Base-by-base conservation (phyloP, 345 rosid species). In the Stellera chamaejasme region DNA sequence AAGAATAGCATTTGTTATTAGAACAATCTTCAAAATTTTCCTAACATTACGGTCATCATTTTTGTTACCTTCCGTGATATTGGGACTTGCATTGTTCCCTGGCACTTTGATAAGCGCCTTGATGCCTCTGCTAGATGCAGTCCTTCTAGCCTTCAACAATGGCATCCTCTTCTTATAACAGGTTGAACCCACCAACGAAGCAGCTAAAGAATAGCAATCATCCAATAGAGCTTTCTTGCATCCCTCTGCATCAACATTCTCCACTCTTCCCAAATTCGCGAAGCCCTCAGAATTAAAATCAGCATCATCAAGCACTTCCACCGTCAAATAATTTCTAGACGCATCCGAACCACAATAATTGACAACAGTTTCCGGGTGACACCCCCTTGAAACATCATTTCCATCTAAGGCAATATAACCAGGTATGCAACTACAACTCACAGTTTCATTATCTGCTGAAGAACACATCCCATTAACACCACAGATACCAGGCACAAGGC, bases 21-120 rank as follows among this genome's bases (percentile, higher is more conserved):
- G 53, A 16, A 60, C 50, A 43, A 60, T 53, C 64, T 51, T 39
- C 3, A 67, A 54, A 23, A 48, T 42, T 14, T 8, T 10, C 44
- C 55, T 13, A 60, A 26, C 14, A 10, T 64, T 3, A 6, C 49
- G 56, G 48, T 36, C 15, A 10, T 56, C 52, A 10, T 27, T 67
- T 27, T 36, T 67, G 12, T 28, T n/a, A 43, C 16, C 55, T 27
- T 2, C 36, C 12, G 1, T 36, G 44, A 14, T 52, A 3, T 5
- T 58, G 23, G 67, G 51, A 54, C 32, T 43, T 36, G 28, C 50
- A 1, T 28, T 48, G 59, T 72, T 72, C 16, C 43, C 36, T 4
- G 72, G 72, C 13, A 72, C 76, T 54, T 72, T 72, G 25, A 72
- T 36, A 3, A 72, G 56, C 28, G 76, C 63, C 41, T 47, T 51